Conservation (phyloP, 768 basidiomycete species). For the Mycena floridula region DNA sequence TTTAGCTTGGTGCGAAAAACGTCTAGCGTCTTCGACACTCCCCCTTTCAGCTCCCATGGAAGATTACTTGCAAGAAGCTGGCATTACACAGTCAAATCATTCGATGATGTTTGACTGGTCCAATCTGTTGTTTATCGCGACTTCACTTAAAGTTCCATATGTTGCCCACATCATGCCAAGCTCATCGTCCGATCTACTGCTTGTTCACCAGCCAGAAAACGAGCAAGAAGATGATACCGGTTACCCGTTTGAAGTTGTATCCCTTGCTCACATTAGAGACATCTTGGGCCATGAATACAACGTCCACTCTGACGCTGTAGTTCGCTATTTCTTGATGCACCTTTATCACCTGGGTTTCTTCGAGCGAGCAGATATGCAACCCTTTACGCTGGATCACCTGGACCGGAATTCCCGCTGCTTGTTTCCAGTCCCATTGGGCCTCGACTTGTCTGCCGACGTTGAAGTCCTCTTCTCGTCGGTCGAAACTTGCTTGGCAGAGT, state of each 20-base stretch:
- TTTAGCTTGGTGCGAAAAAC: constrained; percentile 43
- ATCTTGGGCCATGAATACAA: constrained; percentile 55
- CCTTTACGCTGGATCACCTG: constrained; percentile 15
- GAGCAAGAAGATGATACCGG: constrained; percentile 13
- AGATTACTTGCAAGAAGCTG: constrained; percentile 51
- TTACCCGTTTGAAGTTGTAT: constrained; percentile 50
- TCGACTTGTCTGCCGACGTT: constrained; percentile 68
- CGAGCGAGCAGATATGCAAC: constrained; percentile 33
- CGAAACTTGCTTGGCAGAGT: constrained; percentile 62
- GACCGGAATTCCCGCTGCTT: constrained; percentile 36
- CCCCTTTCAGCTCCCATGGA: constrained; percentile 38
- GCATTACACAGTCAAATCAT: constrained; percentile 29
- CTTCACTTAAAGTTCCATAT: constrained; percentile 46
- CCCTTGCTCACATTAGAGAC: constrained; percentile 54
- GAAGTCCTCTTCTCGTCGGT: constrained; percentile 67
- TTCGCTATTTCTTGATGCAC: constrained; percentile 49
- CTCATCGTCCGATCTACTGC: constrained; percentile 39
- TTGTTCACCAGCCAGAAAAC: constrained; percentile 23
- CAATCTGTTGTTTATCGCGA: constrained; percentile 53
- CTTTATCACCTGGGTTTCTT: constrained; percentile 61
- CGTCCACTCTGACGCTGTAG: constrained; percentile 46
- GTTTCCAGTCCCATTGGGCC: constrained; percentile 65
- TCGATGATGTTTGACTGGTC: constrained; percentile 65
- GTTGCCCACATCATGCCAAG: constrained; percentile 15
- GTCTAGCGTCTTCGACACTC: constrained; percentile 36